Percentiles rank a stretch among this genome's conserved stretches.
Evolutionary conservation across 1,284 basidiomycete species (phyloP).

Genomic region (Fomitopsis palustris): DNA sequence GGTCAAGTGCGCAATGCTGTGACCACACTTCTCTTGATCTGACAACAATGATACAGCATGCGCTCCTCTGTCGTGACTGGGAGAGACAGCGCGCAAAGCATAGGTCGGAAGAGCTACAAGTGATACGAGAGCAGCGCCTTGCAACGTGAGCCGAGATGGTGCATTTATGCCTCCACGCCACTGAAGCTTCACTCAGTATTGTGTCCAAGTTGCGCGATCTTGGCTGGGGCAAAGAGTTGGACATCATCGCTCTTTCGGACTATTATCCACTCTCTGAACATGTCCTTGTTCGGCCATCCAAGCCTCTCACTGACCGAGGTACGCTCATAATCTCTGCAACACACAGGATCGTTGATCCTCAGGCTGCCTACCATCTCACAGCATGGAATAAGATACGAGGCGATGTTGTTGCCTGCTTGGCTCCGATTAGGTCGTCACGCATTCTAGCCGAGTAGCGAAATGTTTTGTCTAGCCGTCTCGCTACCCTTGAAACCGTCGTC

Average conservation of each 20-base stretch:
- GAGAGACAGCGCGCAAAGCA: not conserved
- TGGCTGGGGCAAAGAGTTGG: slow-evolving; percentile 3
- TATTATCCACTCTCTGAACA: not conserved
- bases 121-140: not conserved
- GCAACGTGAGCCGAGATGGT: not conserved
- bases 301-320: slow-evolving; percentile 2
- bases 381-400: slow-evolving; percentile 2
- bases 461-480: not conserved
- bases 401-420: not conserved
- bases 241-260: not conserved
- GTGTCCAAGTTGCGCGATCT: not conserved
- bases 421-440: not conserved
- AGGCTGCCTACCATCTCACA: not conserved
- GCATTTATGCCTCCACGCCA: not conserved
- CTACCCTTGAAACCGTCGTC: not conserved
- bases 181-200: not conserved
- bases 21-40: not conserved
- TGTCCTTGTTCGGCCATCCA: not conserved
- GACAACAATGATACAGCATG: not conserved
- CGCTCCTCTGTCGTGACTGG: not conserved
- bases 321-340: not conserved
- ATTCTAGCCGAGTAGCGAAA: not conserved
- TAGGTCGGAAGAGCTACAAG: not conserved
- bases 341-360: not conserved
- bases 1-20: not conserved